Evolutionary conservation across 352 stramenopile species (phyloP).

Genomic region (Pythium phragmiticola): DNA sequence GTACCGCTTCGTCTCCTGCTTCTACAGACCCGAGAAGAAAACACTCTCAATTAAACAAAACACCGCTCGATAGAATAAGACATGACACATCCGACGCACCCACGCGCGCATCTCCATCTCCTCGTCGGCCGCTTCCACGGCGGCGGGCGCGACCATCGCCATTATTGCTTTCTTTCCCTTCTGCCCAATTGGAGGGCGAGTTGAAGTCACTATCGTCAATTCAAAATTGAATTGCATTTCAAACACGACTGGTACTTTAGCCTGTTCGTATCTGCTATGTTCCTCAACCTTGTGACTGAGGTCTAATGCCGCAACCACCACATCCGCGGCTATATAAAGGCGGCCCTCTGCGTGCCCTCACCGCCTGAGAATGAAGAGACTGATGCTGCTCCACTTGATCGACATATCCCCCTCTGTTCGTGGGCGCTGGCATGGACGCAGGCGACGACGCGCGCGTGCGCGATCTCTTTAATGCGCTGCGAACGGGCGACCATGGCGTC

Average conservation of each 20-base stretch:
- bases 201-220: conserved; percentile 24
- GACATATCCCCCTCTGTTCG: too few species aligned
- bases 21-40: conserved; percentile 30
- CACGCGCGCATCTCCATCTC: conserved; percentile 25
- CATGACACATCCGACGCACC: conserved; percentile 12
- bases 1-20: conserved; percentile 56
- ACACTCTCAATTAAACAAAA: not conserved
- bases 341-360: too few species aligned
- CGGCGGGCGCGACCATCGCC: not conserved
- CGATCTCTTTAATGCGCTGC: conserved; percentile 53
- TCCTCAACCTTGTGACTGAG: not conserved
- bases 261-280: conserved; percentile 15
- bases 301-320: too few species aligned
- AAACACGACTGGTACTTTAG: not conserved
- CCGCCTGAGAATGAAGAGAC: too few species aligned
- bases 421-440: too few species aligned
- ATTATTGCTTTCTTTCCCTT: conserved; percentile 10
- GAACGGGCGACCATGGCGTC: conserved; percentile 50
- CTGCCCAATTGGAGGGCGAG: not conserved
- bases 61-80: not conserved
- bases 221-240: conserved; percentile 20
- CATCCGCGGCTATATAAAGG: too few species aligned
- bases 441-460: conserved; percentile 38
- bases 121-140: conserved; percentile 11
- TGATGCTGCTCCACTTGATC: too few species aligned